These are phyloP conservation scores for Graphiopsis chlorocephala DNA, from an alignment of 2,329 filamentous ascomycete species.

Conservation along the genomic window DNA sequence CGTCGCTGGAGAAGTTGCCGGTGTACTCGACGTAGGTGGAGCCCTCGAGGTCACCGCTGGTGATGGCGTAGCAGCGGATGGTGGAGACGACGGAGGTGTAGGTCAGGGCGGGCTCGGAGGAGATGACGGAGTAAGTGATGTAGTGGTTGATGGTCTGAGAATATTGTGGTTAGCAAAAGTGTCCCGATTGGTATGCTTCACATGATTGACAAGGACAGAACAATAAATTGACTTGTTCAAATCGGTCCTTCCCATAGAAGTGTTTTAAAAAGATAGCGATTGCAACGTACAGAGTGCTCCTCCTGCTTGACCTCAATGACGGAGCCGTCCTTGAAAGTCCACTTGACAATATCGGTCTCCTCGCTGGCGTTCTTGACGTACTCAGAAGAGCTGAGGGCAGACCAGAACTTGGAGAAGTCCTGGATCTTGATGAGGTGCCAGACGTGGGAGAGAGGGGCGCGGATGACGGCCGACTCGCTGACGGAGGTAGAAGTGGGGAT, in stretches of 20 bases:
- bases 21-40: slow-evolving; percentile 68
- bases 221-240: too few relatives aligned
- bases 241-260: neutral
- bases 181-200: neutral
- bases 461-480: slow-evolving; percentile 65
- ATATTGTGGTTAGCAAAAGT: neutral
- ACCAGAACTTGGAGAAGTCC: slow-evolving; percentile 67
- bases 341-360: slow-evolving; percentile 66
- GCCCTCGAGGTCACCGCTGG: slow-evolving; percentile 62
- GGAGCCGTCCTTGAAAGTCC: slow-evolving; percentile 69
- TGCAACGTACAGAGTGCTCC: slow-evolving; percentile 63
- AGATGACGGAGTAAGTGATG: slow-evolving; percentile 72
- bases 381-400: slow-evolving; percentile 60
- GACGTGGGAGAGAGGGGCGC: slow-evolving; percentile 62
- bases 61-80: slow-evolving; percentile 63
- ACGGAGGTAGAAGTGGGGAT: slow-evolving; percentile 68
- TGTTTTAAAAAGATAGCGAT: neutral
- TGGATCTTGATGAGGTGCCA: slow-evolving; percentile 75
- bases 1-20: slow-evolving; percentile 68
- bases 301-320: slow-evolving; percentile 72
- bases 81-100: slow-evolving; percentile 68
- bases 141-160: slow-evolving; percentile 67
- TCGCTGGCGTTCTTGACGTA: slow-evolving; percentile 59
- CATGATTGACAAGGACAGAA: neutral
- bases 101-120: slow-evolving; percentile 60